Evolutionary conservation across 108 stramenopile species (phyloP).

Genomic region (Epithemia pelagica): DNA sequence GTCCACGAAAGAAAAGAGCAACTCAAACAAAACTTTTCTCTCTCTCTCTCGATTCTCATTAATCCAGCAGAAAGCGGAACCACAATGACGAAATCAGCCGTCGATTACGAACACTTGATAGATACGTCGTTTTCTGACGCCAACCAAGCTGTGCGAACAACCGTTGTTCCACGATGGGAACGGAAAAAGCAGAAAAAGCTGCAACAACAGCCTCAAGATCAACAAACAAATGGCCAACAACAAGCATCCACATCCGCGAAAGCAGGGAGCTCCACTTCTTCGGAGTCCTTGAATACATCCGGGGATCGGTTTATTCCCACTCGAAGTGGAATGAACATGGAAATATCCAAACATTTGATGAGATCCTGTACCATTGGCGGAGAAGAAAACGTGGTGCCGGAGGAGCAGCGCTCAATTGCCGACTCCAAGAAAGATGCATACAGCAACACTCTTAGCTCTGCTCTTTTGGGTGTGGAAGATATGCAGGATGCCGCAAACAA

Average conservation of each 20-base stretch:
- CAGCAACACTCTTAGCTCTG: slow-evolving; percentile 44
- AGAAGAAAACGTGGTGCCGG: slow-evolving; percentile 10
- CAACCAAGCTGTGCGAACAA: slow-evolving; percentile 63
- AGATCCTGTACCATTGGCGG: slow-evolving; percentile 27
- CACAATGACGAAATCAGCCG: slow-evolving; percentile 67
- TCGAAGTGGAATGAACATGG: slow-evolving; percentile 61
- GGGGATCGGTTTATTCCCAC: slow-evolving; percentile 74
- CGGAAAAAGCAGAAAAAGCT: slow-evolving; percentile 44
- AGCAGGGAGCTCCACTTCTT: neutral
- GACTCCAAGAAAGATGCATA: slow-evolving; percentile 82
- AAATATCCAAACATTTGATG: slow-evolving; percentile 58
- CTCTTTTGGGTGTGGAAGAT: slow-evolving; percentile 64
- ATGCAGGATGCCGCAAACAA: slow-evolving; percentile 15
- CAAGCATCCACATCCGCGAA: slow-evolving; percentile 15
- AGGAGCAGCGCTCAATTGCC: slow-evolving; percentile 53
- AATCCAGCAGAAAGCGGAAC: too few species aligned
- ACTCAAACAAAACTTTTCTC: too few species aligned
- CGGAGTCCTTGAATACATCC: slow-evolving; percentile 7
- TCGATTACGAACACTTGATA: slow-evolving; percentile 78
- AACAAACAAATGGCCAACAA: slow-evolving; percentile 14
- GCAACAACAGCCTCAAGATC: slow-evolving; percentile 7
- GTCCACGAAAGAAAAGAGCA: too few species aligned
- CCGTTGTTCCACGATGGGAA: slow-evolving; percentile 80
- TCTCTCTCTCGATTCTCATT: too few species aligned
- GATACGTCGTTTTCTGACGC: slow-evolving; percentile 81